A percentile compares a stretch with the other conserved stretches of the same genome.
Evolutionary conservation across 2,329 filamentous ascomycete genomes (phyloP).

Genomic region (Colletotrichum sojae): DNA sequence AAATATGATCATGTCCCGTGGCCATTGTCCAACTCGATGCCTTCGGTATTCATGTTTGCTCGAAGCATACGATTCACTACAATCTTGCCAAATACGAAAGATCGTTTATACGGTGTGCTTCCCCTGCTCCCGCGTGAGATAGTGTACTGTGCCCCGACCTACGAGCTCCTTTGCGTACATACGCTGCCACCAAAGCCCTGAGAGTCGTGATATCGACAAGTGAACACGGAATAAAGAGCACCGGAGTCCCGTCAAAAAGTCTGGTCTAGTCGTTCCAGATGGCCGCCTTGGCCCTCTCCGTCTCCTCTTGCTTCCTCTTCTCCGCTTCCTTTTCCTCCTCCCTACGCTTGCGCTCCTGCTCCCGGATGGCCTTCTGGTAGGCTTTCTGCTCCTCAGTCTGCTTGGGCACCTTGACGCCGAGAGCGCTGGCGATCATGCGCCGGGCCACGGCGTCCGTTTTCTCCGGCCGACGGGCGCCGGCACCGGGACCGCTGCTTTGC

Average conservation of each 20-base stretch:
- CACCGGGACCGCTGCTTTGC: constrained; percentile 41
- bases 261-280: constrained; percentile 83
- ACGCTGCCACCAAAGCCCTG: too few relatives aligned
- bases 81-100: too few relatives aligned
- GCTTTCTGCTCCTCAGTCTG: constrained; percentile 90
- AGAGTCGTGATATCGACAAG: too few relatives aligned
- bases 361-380: constrained; percentile 85
- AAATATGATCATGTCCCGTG: too few relatives aligned
- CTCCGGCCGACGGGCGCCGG: constrained; percentile 72
- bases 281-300: constrained; percentile 83
- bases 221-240: not conserved
- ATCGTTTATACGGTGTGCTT: too few relatives aligned
- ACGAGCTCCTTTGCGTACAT: too few relatives aligned
- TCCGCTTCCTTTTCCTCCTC: constrained; percentile 80
- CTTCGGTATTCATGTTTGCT: too few relatives aligned
- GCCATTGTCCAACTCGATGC: too few relatives aligned
- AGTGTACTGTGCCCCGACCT: too few relatives aligned
- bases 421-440: constrained; percentile 88
- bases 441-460: constrained; percentile 95
- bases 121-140: too few relatives aligned
- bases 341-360: constrained; percentile 85
- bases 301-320: constrained; percentile 71
- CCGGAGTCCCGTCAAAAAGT: not conserved
- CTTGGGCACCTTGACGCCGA: constrained; percentile 85
- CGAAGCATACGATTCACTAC: too few relatives aligned